phyloP scores from a whole-genome alignment of 2,329 filamentous ascomycete genomes.

The Arthrobotrys sinensis region DNA sequence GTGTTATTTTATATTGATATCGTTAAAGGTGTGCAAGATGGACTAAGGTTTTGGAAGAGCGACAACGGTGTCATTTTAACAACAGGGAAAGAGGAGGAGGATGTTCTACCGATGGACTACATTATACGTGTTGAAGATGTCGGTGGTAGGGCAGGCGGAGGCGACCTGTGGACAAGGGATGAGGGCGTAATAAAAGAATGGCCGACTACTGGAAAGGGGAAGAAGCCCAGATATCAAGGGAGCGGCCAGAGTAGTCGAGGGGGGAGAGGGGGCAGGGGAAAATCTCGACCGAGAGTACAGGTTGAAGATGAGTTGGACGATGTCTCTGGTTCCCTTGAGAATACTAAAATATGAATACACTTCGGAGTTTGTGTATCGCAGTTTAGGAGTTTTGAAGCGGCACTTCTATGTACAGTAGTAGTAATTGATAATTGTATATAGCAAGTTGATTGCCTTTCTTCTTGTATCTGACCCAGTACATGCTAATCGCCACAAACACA shows the following conservation, averaged over 20 bases:
- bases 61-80: conserved; percentile 83
- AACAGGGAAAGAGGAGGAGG: conserved; percentile 73
- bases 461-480: neutral
- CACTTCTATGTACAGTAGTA: neutral
- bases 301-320: conserved; percentile 35
- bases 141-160: conserved; percentile 71
- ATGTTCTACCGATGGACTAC: conserved; percentile 76
- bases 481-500: neutral
- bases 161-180: conserved; percentile 79
- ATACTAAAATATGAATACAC: conserved; percentile 27
- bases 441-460: neutral
- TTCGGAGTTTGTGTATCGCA: too few species aligned
- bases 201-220: conserved; percentile 72
- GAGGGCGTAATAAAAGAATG: conserved; percentile 79
- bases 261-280: conserved; percentile 64
- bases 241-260: conserved; percentile 68
- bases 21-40: conserved; percentile 75
- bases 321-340: conserved; percentile 28
- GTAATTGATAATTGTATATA: neutral
- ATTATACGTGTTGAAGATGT: conserved; percentile 78
- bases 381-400: neutral
- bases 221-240: conserved; percentile 68
- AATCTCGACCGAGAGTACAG: neutral
- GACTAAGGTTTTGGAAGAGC: conserved; percentile 80
- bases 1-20: conserved; percentile 84